A percentile compares a stretch with the other conserved stretches of the same genome.
phyloP scores from a whole-genome alignment of 352 stramenopile genomes.

The Phytophthora sojae region DNA sequence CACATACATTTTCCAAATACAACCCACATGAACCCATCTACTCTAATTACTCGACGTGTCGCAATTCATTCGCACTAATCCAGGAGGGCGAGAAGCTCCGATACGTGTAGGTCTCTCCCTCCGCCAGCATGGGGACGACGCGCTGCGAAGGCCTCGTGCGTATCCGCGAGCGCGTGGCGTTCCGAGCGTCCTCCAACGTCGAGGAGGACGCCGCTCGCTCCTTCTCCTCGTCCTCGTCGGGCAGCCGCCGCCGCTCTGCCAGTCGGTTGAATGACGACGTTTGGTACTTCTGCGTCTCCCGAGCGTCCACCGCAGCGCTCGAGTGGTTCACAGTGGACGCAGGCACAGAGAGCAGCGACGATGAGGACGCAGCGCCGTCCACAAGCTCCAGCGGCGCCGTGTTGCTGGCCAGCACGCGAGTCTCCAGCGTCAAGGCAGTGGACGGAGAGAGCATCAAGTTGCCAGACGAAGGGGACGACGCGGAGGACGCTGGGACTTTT shows the following conservation, averaged over 20 bases:
- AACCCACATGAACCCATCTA: slow-evolving; percentile 16
- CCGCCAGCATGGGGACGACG: slow-evolving; percentile 25
- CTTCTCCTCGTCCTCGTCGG: slow-evolving; percentile 4
- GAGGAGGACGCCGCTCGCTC: slow-evolving; percentile 13
- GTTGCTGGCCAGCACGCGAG: slow-evolving; percentile 38
- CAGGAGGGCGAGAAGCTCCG: background rate
- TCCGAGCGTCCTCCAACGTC: slow-evolving; percentile 11
- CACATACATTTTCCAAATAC: slow-evolving; percentile 18
- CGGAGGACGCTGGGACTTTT: slow-evolving; percentile 16
- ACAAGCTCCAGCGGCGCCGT: slow-evolving; percentile 26
- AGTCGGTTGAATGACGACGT: slow-evolving; percentile 44
- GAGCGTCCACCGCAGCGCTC: slow-evolving; percentile 24
- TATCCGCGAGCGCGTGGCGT: slow-evolving; percentile 47
- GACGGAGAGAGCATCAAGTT: slow-evolving; percentile 44
- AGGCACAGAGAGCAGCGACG: slow-evolving; percentile 41
- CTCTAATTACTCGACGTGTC: background rate
- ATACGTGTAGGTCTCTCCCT: background rate
- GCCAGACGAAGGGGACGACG: slow-evolving; percentile 11
- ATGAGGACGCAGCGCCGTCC: slow-evolving; percentile 20
- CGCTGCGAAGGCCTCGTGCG: slow-evolving; percentile 51
- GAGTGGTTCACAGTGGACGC: slow-evolving; percentile 54
- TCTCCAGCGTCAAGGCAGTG: slow-evolving; percentile 57
- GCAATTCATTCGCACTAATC: background rate
- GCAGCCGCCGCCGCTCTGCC: slow-evolving; percentile 17
- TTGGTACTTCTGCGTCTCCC: slow-evolving; percentile 60